Conservation (phyloP, 306 rosid genomes). For the Quercus parvula region DNA sequence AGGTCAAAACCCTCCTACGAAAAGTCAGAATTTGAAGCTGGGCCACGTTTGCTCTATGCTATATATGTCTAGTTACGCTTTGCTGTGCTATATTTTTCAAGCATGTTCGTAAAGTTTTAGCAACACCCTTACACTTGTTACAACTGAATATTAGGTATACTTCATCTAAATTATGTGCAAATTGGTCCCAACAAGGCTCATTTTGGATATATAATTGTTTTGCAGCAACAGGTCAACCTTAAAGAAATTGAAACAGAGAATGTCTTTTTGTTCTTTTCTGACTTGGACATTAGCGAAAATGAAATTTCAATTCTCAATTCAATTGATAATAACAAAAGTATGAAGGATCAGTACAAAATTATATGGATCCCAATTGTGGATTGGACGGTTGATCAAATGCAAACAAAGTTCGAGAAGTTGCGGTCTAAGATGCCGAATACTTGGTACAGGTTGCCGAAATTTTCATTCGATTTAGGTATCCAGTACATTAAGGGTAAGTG, state of each 20-base stretch:
- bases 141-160: too few relatives aligned
- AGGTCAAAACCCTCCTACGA: too few relatives aligned
- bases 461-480: conserved; percentile 15
- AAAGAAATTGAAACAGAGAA: conserved; percentile 21
- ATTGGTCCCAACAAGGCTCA: too few relatives aligned
- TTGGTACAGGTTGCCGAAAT: conserved; percentile 23
- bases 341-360: conserved; percentile 8
- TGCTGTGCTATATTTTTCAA: too few relatives aligned
- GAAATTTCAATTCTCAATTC: conserved; percentile 26
- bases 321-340: conserved; percentile 17
- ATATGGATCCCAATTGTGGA: conserved; percentile 44
- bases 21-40: too few relatives aligned
- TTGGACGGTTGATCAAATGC: conserved; percentile 5
- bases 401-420: conserved; percentile 27
- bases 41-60: too few relatives aligned
- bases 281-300: conserved; percentile 18
- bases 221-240: background rate
- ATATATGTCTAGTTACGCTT: too few relatives aligned
- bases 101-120: too few relatives aligned
- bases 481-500: conserved; percentile 25
- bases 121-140: too few relatives aligned
- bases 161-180: too few relatives aligned
- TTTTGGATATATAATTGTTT: background rate
- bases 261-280: conserved; percentile 27
- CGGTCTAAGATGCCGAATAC: conserved; percentile 27